Conservation (phyloP, 208 protist genomes). For the Crithidia expoeki region DNA sequence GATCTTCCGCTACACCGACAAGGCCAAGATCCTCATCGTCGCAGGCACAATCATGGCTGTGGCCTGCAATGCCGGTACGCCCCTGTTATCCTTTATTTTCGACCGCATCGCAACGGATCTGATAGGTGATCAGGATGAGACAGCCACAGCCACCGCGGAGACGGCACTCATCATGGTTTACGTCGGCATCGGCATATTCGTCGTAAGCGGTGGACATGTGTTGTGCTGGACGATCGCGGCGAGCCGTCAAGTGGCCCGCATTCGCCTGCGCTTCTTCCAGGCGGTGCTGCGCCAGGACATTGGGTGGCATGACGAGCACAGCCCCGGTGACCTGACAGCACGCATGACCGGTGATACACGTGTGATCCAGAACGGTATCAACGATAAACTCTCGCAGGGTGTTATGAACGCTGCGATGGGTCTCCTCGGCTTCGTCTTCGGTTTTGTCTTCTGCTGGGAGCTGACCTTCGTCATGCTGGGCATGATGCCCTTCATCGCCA, state of each 20-base stretch:
- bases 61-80: slow-evolving; percentile 54
- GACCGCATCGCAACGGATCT: slow-evolving; percentile 73
- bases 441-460: slow-evolving; percentile 75
- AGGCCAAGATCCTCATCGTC: slow-evolving; percentile 55
- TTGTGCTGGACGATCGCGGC: slow-evolving; percentile 62
- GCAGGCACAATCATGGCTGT: slow-evolving; percentile 60
- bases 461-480: slow-evolving; percentile 75
- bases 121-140: slow-evolving; percentile 26
- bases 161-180: slow-evolving; percentile 74
- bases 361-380: slow-evolving; percentile 86
- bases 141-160: slow-evolving; percentile 37
- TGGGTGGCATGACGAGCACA: slow-evolving; percentile 85
- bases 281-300: slow-evolving; percentile 82
- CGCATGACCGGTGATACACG: slow-evolving; percentile 76
- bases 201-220: slow-evolving; percentile 43
- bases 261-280: slow-evolving; percentile 62
- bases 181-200: slow-evolving; percentile 52
- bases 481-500: slow-evolving; percentile 70
- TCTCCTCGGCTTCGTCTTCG: slow-evolving; percentile 76
- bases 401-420: slow-evolving; percentile 65
- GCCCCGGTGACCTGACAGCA: slow-evolving; percentile 62
- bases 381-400: slow-evolving; percentile 80
- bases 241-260: slow-evolving; percentile 50
- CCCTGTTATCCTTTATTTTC: slow-evolving; percentile 76
- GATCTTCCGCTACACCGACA: slow-evolving; percentile 76